Evolutionary conservation across 768 basidiomycete species (phyloP).

Genomic region (Agaricus blazei): DNA sequence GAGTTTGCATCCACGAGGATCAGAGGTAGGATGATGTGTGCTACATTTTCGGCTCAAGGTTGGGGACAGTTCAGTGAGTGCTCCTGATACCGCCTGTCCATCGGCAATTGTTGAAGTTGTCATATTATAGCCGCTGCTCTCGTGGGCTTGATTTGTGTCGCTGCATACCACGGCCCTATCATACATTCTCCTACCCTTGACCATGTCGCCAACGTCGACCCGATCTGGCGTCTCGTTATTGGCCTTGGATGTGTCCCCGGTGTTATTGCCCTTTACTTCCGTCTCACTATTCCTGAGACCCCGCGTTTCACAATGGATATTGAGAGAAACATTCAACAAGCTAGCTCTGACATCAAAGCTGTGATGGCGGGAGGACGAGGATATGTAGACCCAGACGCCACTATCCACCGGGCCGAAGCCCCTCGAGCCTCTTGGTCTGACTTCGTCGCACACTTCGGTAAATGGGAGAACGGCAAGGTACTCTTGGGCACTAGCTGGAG

Average conservation of each 20-base stretch:
- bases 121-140: constrained; percentile 50
- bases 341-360: constrained; percentile 64
- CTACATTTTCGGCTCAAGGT: constrained; percentile 82
- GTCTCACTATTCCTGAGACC: constrained; percentile 88
- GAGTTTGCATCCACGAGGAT: constrained; percentile 78
- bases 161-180: constrained; percentile 62
- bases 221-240: constrained; percentile 83
- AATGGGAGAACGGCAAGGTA: constrained; percentile 77
- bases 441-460: constrained; percentile 62
- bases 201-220: constrained; percentile 53
- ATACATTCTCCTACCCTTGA: constrained; percentile 32
- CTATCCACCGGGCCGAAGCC: constrained; percentile 55
- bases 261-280: constrained; percentile 82
- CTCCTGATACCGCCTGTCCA: background rate
- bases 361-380: constrained; percentile 50
- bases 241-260: constrained; percentile 85
- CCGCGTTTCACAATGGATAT: constrained; percentile 92
- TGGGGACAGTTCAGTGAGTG: constrained; percentile 77
- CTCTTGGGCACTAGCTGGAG: constrained; percentile 75
- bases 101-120: background rate
- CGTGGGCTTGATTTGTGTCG: constrained; percentile 56
- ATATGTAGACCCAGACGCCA: constrained; percentile 48
- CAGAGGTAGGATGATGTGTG: constrained; percentile 86
- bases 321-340: constrained; percentile 77
- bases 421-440: constrained; percentile 68